These are phyloP conservation scores for Dryas integrifolia DNA, from an alignment of 331 rosid species.

Conservation along the genomic window DNA sequence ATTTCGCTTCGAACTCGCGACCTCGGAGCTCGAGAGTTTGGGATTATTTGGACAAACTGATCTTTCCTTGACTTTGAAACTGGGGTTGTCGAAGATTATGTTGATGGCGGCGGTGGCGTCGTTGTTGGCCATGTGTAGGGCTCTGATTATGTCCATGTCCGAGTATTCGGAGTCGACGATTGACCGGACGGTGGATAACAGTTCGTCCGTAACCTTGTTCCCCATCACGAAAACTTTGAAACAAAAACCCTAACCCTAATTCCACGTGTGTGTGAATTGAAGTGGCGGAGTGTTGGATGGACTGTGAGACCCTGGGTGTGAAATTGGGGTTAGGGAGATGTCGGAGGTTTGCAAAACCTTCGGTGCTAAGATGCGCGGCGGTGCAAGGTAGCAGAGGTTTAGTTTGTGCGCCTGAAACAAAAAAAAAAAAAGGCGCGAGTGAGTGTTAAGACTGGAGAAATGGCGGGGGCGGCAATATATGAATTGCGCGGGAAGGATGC, in stretches of 20 bases:
- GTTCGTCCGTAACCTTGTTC: constrained; percentile 61
- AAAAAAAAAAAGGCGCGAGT: constrained; percentile 42
- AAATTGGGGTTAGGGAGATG: background rate
- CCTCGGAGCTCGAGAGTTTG: constrained; percentile 20
- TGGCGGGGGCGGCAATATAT: constrained; percentile 13
- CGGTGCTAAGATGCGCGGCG: background rate
- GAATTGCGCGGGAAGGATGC: background rate
- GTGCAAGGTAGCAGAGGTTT: background rate
- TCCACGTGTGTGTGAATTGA: background rate
- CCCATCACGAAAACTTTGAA: constrained; percentile 43
- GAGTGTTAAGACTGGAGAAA: background rate
- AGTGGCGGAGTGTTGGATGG: background rate
- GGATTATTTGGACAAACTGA: constrained; percentile 22
- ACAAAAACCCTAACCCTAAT: constrained; percentile 51
- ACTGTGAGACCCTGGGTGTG: background rate
- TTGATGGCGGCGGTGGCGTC: constrained; percentile 91
- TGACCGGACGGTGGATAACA: constrained; percentile 68
- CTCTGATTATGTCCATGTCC: constrained; percentile 89
- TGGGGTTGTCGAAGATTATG: constrained; percentile 66
- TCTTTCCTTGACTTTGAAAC: constrained; percentile 36
- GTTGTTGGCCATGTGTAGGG: constrained; percentile 83
- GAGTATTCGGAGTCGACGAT: constrained; percentile 67
- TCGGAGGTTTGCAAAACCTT: background rate
- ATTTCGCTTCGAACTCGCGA: constrained; percentile 16
- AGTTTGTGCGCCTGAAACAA: background rate